Base-by-base conservation (phyloP, 805 yeast species). In the Saitoella complicata region DNA sequence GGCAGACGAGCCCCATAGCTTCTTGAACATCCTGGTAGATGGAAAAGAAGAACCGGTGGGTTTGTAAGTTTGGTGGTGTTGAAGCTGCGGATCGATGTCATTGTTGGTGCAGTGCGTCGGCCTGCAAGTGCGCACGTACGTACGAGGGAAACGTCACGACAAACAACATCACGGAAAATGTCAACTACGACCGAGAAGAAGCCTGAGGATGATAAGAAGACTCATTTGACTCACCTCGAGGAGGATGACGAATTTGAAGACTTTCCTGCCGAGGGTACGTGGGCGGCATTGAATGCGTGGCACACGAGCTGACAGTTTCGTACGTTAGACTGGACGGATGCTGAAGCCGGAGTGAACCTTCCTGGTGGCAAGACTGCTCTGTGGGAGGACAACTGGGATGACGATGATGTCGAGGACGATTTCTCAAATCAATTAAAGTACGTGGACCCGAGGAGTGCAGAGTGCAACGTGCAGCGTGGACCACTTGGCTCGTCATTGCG, bases 301-400 rank as follows among this genome's bases (percentile, higher is more conserved):
- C 5, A 34, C 34, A 37, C 33, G 12, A 11, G 11, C 32, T 31
- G 30, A 29, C 8, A 6, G 39, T n/a, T 12, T 5, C 32, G 12
- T n/a, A 34, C 31, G 11, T 2, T 42, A 65, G 77, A 80, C 53
- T 86, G 95, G 95, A 63, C 72, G n/a, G 71, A 68, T 36, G 61
- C 69, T 46, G 69, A 78, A 55, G 61, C 78, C 46, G 59, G 75
- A 51, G 70, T 71, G 48, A 58, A 70, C 55, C 53, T 49, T 37
- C 46, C 55, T 32, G 59, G 58, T 36, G 65, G 68, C 53, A 68
- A 73, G 61, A 63, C 73, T 53, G 70, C 75, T 49, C 72, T 87
- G 43, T 87, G 97, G 96, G 95, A 87, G 54, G 95, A 87, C 62
- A 88, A 85, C 60, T 88, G 98, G 98, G 96, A 88, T 59, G 94